Conservation (phyloP, 345 rosid species). For the Geranium rotundifolium region DNA sequence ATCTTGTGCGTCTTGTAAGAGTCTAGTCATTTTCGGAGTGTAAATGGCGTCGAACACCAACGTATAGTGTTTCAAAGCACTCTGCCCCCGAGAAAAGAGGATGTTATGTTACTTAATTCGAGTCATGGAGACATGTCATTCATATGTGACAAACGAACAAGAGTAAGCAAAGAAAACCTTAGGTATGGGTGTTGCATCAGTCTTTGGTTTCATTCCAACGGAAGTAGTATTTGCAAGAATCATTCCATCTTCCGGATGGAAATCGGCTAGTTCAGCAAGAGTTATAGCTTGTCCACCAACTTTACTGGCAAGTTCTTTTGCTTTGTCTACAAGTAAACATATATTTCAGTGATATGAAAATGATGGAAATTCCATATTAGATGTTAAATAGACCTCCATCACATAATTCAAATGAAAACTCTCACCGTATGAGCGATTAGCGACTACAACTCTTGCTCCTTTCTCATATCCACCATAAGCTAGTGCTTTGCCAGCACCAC, state of each 20-base stretch:
- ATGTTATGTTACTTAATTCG: not conserved
- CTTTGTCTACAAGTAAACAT: conserved; percentile 24
- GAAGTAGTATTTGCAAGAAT: conserved; percentile 54
- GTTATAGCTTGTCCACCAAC: conserved; percentile 44
- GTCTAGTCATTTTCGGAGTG: conserved; percentile 51
- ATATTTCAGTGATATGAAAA: not conserved
- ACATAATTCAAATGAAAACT: not conserved
- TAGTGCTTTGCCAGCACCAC: conserved; percentile 63
- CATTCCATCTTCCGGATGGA: conserved; percentile 54
- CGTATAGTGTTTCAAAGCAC: conserved; percentile 39
- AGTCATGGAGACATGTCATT: not conserved
- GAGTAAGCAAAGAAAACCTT: conserved; percentile 26
- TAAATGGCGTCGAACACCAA: conserved; percentile 50
- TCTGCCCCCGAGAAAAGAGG: conserved; percentile 17
- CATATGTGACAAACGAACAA: not conserved
- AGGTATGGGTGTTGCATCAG: conserved; percentile 32
- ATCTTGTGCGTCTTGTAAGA: conserved; percentile 43
- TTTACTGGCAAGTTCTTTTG: conserved; percentile 39
- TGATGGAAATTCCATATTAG: not conserved
- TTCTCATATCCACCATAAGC: conserved; percentile 50
- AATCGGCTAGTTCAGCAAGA: conserved; percentile 36
- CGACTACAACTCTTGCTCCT: conserved; percentile 55
- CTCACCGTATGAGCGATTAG: conserved; percentile 44
- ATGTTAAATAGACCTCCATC: not conserved
- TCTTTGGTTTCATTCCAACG: conserved; percentile 51